These are phyloP conservation scores for Heterococcus sp. DNA, from an alignment of 108 stramenopile species.

Conservation along the genomic window DNA sequence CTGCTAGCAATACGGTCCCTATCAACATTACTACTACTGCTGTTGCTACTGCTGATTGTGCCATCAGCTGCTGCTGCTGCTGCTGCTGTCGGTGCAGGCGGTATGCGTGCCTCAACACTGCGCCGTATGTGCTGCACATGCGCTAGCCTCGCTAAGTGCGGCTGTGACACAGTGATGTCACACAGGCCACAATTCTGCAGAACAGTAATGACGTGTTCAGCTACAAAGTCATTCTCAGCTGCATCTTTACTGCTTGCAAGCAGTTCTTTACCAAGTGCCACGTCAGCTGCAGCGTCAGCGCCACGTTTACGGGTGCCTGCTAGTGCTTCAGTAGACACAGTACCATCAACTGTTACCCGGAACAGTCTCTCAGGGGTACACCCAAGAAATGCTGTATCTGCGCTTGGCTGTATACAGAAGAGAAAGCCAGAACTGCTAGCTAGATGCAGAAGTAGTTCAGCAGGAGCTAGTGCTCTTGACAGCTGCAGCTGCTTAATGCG, in stretches of 20 bases:
- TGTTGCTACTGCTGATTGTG: not conserved
- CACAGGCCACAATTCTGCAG: not conserved
- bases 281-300: constrained; percentile 8
- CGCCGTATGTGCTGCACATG: constrained; percentile 49
- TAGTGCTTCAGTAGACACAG: constrained; percentile 36
- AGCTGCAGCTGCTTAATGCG: constrained; percentile 11
- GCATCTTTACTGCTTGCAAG: constrained; percentile 34
- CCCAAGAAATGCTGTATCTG: constrained; percentile 34
- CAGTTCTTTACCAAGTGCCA: constrained; percentile 20
- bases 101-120: not conserved
- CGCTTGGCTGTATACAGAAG: constrained; percentile 19
- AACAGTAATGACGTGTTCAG: constrained; percentile 11
- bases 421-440: constrained; percentile 17
- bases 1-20: not conserved
- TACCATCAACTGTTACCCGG: not conserved
- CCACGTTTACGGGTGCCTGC: constrained; percentile 38
- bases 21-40: not conserved
- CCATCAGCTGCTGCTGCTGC: not conserved
- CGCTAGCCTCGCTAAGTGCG: constrained; percentile 7
- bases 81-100: not conserved
- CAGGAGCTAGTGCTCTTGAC: not conserved
- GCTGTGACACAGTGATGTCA: constrained; percentile 7
- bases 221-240: constrained; percentile 20
- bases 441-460: constrained; percentile 14
- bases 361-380: constrained; percentile 46